Evolutionary conservation across 495 filamentous ascomycete species (phyloP).

Genomic region (Talaromyces liani): DNA sequence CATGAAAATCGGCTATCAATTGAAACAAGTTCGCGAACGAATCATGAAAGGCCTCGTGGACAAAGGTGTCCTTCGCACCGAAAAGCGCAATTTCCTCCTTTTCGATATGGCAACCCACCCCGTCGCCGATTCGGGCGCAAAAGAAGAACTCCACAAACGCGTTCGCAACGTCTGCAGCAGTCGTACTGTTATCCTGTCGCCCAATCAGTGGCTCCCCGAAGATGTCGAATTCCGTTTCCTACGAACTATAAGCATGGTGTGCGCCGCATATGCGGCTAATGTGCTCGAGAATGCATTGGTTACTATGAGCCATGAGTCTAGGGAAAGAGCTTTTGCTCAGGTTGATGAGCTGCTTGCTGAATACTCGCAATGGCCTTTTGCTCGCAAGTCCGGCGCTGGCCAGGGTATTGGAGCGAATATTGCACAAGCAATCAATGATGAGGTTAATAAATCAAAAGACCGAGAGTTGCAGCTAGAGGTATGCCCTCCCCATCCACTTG

Average conservation of each 20-base stretch:
- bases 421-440: constrained; percentile 79
- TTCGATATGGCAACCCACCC: constrained; percentile 99
- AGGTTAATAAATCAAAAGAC: constrained; percentile 76
- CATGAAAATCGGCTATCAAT: constrained; percentile 99
- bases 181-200: constrained; percentile 83
- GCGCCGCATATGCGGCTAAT: constrained; percentile 95
- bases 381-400: constrained; percentile 62
- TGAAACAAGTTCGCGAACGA: constrained; percentile 97
- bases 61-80: constrained; percentile 95
- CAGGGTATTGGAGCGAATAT: constrained; percentile 87
- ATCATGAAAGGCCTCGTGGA: constrained; percentile 97
- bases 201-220: constrained; percentile 81
- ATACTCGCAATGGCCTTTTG: constrained; percentile 96
- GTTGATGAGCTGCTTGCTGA: constrained; percentile 93
- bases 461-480: constrained; percentile 94
- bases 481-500: constrained; percentile 16
- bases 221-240: constrained; percentile 88
- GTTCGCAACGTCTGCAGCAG: constrained; percentile 90
- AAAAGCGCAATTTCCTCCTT: constrained; percentile 97
- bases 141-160: constrained; percentile 89
- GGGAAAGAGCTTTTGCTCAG: constrained; percentile 91
- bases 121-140: constrained; percentile 93
- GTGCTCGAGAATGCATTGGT: constrained; percentile 95
- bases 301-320: constrained; percentile 84
- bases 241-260: constrained; percentile 91